Conservation (phyloP, 2,329 filamentous ascomycete genomes). For the Nectriaceae sp. region DNA sequence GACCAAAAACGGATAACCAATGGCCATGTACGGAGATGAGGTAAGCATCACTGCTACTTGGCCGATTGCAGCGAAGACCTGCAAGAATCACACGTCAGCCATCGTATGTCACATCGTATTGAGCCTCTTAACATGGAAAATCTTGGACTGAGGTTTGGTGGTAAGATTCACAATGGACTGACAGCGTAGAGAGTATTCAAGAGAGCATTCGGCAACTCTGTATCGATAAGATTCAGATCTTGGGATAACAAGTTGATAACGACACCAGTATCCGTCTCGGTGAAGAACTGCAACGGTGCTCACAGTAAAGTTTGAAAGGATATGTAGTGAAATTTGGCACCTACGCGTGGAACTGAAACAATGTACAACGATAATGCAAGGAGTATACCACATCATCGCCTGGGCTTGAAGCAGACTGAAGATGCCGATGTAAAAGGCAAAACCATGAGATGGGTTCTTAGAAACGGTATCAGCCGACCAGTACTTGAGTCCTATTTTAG, state of each 20-base stretch:
- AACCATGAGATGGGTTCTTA: neutral
- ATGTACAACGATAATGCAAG: constrained; percentile 5
- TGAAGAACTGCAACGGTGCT: constrained; percentile 35
- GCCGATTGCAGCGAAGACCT: neutral
- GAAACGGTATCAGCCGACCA: constrained; percentile 12
- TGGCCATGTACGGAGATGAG: constrained; percentile 42
- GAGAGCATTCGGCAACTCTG: constrained; percentile 32
- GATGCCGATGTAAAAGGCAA: constrained; percentile 12
- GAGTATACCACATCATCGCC: constrained; percentile 2
- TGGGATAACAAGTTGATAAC: constrained; percentile 40
- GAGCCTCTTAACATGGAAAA: too few species aligned
- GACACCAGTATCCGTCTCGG: constrained; percentile 33
- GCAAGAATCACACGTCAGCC: too few species aligned
- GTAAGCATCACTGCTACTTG: constrained; percentile 32
- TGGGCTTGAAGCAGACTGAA: constrained; percentile 8
- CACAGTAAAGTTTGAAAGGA: constrained; percentile 7
- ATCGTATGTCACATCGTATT: too few species aligned
- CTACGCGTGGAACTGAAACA: constrained; percentile 8
- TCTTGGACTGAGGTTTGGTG: too few species aligned
- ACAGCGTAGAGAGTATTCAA: constrained; percentile 16
- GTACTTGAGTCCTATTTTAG: constrained; percentile 26
- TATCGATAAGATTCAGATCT: constrained; percentile 40
- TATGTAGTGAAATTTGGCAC: constrained; percentile 5
- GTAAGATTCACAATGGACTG: too few species aligned
- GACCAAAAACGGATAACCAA: constrained; percentile 50